Evolutionary conservation across 2,329 filamentous ascomycete genomes (phyloP).

Genomic region (Epichloe festucae): DNA sequence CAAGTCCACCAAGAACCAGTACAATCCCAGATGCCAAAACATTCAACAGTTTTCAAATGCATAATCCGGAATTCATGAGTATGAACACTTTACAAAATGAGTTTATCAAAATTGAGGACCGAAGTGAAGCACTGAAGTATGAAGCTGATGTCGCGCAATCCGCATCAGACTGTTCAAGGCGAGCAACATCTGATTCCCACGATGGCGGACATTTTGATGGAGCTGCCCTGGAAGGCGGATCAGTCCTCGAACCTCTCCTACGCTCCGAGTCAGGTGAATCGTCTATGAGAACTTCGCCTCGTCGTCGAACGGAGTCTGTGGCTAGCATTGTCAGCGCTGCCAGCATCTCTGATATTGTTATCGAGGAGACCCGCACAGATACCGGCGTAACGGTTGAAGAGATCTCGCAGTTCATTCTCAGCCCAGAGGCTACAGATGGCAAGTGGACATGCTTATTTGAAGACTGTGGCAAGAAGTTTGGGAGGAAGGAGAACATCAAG

Average conservation of each 20-base stretch:
- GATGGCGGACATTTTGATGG: conserved; percentile 23
- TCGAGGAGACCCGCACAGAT: conserved; percentile 53
- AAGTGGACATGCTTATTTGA: conserved; percentile 70
- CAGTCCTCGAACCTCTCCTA: conserved; percentile 22
- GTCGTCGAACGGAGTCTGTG: conserved; percentile 46
- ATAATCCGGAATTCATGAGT: conserved; percentile 43
- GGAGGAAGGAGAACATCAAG: conserved; percentile 97
- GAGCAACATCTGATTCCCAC: conserved; percentile 33
- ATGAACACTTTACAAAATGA: conserved; percentile 35
- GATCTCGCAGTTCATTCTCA: conserved; percentile 60
- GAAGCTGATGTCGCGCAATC: conserved; percentile 20
- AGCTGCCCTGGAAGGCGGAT: conserved; percentile 28
- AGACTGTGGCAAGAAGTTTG: conserved; percentile 78
- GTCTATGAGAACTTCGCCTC: conserved; percentile 18
- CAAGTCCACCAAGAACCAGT: conserved; percentile 43
- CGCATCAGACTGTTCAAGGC: conserved; percentile 37
- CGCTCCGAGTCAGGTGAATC: conserved; percentile 8
- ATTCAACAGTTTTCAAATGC: conserved; percentile 39
- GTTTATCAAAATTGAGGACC: conserved; percentile 26
- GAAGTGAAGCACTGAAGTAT: conserved; percentile 21
- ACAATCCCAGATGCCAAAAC: conserved; percentile 31
- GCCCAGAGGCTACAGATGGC: conserved; percentile 58
- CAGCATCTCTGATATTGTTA: conserved; percentile 48
- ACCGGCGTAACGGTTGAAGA: conserved; percentile 84
- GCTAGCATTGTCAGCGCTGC: conserved; percentile 45